Evolutionary conservation across 805 yeast genomes (phyloP), one percentile per base, ranked within the genome.

Genomic region (Torulaspora gathmanii): DNA sequence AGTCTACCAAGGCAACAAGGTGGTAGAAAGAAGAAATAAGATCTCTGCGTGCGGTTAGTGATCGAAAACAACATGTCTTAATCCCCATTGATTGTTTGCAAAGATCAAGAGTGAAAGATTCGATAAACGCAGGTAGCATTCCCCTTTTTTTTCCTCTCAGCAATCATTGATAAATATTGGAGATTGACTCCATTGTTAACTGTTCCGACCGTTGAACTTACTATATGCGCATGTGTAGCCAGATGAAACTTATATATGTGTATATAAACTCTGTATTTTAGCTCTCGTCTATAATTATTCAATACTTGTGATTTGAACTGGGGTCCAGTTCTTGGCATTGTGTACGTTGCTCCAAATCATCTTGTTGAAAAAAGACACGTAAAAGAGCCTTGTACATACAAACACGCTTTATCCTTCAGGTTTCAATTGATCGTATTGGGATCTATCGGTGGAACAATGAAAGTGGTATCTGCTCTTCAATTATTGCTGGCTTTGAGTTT

Each of bases 1-100:
- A 55, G 67, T 54, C 49, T 63, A 53, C 67, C 67, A 54, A 60
- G 68, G 49, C 67, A 64, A 45, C 61, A 59, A 47, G 67, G 63
- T 46, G 63, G 64, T 37, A 64, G 64, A 52, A 65, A 63, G 57
- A 63, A 63, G 52, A 64, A 61, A 55, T 53, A 42, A 48, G 29
- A 22, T 22, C 25, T 22, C 25, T 7, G 25, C 25, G 25, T 22
- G 25, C 25, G 25, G 25, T 10, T 7, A 4, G 25, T 22, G 25
- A 22, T 22, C 25, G 25, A 15, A 31, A 13, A 27, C n/a, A 27
- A 27, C 7, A 12, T 15, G 3, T 13, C 20, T 15, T 22, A 19
- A 31, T 19, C 17, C 15, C 17, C 15, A 13, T 30, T 30, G 33
- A 13, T 15, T n/a, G 16, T 30, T 30, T 13, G 17, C n/a, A 15